Percentiles rank a stretch among this genome's conserved stretches.
phyloP scores from a whole-genome alignment of 2,329 filamentous ascomycete species.

The Coniochaeta ligniaria region DNA sequence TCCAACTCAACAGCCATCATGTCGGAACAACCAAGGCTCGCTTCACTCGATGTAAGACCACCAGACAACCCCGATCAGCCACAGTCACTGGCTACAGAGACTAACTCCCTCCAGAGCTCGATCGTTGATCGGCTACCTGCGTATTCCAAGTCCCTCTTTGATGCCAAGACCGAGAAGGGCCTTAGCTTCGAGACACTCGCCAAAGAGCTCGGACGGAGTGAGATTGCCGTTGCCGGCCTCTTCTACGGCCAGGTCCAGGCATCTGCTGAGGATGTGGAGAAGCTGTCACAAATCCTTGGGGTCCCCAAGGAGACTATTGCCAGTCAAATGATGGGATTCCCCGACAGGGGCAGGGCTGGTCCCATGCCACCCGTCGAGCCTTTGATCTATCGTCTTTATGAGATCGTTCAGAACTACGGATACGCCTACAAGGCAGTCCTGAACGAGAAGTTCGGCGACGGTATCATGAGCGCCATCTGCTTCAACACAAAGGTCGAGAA shows the following conservation, averaged over 20 bases:
- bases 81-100: not conserved
- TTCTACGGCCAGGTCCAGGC: constrained; percentile 71
- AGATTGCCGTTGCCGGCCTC: constrained; percentile 78
- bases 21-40: constrained; percentile 16
- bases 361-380: constrained; percentile 83
- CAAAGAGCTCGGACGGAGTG: constrained; percentile 64
- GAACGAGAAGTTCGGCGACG: constrained; percentile 92
- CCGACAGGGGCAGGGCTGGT: constrained; percentile 70
- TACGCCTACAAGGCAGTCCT: constrained; percentile 92
- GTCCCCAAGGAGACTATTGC: constrained; percentile 47
- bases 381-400: constrained; percentile 83
- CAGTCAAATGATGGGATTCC: constrained; percentile 62
- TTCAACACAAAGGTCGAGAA: constrained; percentile 91
- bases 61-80: not conserved
- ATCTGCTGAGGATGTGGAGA: constrained; percentile 41
- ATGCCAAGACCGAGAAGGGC: constrained; percentile 67
- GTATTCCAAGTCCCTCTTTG: constrained; percentile 68
- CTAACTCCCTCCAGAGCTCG: constrained; percentile 26
- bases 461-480: constrained; percentile 94
- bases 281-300: constrained; percentile 51
- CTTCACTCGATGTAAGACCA: constrained; percentile 29
- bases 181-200: constrained; percentile 77
- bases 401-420: constrained; percentile 95
- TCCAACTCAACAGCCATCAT: constrained; percentile 8
- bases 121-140: constrained; percentile 62